Base-by-base conservation (phyloP, 208 protist genomes). In the Trypanosoma lewisi region DNA sequence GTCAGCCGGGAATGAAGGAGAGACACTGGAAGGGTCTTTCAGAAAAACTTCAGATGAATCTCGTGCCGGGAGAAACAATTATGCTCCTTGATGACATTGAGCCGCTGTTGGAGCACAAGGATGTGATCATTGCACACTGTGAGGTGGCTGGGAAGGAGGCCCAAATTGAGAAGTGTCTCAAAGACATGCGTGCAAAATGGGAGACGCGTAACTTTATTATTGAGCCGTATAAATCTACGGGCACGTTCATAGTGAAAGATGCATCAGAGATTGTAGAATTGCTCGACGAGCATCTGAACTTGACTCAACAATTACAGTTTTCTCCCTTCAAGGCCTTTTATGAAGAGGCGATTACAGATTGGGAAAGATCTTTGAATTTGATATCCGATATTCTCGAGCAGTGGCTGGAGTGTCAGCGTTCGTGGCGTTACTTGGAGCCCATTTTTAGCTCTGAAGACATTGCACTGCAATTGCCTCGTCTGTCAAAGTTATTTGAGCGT, bases 391-490 rank as follows among this genome's bases (percentile, higher is more conserved):
- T 97, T 39, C 73, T 99, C n/a, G 97, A 99, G 75, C 93, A 98
- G 70, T 98, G 97, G 96, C 73, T 97, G 33, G 85, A 96, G 64
- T 98, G 94, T 67, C 97, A 99, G 79, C 78, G 92, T 17, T 80
- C 86, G 34, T 99, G 97, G 97, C 86, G 98, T 47, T 98, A 98
- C 69, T 76, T 99, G 31, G 95, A 98, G 83, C 97, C 97, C 37
- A 99, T 99, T 59, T 98, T 99, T 71, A 87, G 65, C 63, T 97
- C 96, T 0, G 93, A 97, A 51, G 97, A 99, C 75, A 99, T 99
- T 69, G 80, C 87, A 25, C 81, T 90, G 61, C 97, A 98, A 77
- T 78, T 99, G 52, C 97, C 97, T 31, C 80, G 82, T 30, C 90
- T 98, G 17, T 84, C 85, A 33, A 97, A 98, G 66, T 77, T 96